These are phyloP conservation scores for Wickerhamiella musiphila DNA, from an alignment of 805 yeast species.

Conservation along the genomic window DNA sequence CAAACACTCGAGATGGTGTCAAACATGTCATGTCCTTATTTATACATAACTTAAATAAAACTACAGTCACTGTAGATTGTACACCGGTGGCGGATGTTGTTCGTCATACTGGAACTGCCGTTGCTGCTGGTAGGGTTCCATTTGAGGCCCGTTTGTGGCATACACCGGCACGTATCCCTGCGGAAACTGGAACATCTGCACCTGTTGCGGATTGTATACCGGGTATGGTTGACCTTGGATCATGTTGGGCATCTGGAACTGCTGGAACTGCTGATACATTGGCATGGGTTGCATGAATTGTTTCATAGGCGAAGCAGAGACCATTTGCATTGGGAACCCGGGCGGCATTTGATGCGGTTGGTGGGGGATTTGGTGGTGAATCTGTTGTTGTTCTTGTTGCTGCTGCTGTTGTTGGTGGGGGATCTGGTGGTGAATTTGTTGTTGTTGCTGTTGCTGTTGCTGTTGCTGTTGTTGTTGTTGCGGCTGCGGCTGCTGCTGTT, in stretches of 20 bases:
- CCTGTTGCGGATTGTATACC: conserved; percentile 4
- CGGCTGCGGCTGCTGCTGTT: conserved; percentile 4
- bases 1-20: no score
- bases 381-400: conserved; percentile 2
- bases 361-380: not conserved
- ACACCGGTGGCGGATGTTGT: no score
- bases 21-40: no score
- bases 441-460: conserved; percentile 9
- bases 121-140: no score
- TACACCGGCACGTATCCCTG: conserved; percentile 1
- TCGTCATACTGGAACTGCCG: no score
- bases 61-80: no score
- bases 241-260: not conserved
- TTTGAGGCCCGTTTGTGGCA: no score
- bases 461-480: conserved; percentile 5
- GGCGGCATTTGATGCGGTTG: conserved; percentile 2
- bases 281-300: no score
- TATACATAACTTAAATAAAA: no score
- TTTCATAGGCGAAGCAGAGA: no score
- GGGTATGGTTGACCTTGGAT: no score
- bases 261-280: not conserved
- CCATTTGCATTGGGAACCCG: conserved; percentile 1
- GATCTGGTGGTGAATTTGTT: conserved; percentile 1
- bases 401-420: conserved; percentile 1
- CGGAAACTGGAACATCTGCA: not conserved